Conservation (phyloP, 2,329 filamentous ascomycete genomes). For the Exophiala phaeomuriformis region DNA sequence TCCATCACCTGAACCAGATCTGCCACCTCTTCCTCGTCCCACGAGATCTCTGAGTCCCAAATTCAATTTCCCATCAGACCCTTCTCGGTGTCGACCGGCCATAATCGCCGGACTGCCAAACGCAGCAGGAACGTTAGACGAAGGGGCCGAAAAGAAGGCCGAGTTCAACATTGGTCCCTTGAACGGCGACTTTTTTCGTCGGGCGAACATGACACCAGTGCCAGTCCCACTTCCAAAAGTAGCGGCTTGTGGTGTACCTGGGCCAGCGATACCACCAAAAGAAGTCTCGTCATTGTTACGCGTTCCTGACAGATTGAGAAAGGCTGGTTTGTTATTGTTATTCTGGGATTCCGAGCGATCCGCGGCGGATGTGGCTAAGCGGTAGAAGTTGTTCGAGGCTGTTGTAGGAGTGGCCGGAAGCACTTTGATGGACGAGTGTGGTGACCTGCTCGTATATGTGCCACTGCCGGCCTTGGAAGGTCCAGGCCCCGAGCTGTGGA, state of each 20-base stretch:
- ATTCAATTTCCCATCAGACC: constrained; percentile 28
- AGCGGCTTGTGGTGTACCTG: constrained; percentile 10
- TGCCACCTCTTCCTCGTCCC: constrained; percentile 5
- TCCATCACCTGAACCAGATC: neutral
- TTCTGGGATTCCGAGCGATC: no score
- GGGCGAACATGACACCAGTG: constrained; percentile 41
- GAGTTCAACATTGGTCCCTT: constrained; percentile 41
- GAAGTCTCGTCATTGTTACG: neutral
- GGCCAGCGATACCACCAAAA: neutral
- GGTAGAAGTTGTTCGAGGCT: constrained; percentile 64
- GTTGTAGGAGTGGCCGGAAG: constrained; percentile 87
- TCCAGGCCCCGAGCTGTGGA: constrained; percentile 52
- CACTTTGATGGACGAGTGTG: constrained; percentile 90
- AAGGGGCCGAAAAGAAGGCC: constrained; percentile 29
- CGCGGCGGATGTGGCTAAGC: constrained; percentile 55
- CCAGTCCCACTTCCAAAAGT: constrained; percentile 1
- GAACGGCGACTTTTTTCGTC: constrained; percentile 40
- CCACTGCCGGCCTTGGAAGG: constrained; percentile 47
- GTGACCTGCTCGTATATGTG: constrained; percentile 52
- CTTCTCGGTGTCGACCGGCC: constrained; percentile 24
- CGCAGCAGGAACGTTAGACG: constrained; percentile 24
- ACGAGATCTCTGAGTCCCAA: constrained; percentile 17
- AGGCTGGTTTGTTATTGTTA: no score
- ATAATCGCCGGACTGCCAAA: constrained; percentile 32
- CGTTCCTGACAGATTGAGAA: no score